Evolutionary conservation across 345 rosid species (phyloP).

Genomic region (Heritiera littoralis): DNA sequence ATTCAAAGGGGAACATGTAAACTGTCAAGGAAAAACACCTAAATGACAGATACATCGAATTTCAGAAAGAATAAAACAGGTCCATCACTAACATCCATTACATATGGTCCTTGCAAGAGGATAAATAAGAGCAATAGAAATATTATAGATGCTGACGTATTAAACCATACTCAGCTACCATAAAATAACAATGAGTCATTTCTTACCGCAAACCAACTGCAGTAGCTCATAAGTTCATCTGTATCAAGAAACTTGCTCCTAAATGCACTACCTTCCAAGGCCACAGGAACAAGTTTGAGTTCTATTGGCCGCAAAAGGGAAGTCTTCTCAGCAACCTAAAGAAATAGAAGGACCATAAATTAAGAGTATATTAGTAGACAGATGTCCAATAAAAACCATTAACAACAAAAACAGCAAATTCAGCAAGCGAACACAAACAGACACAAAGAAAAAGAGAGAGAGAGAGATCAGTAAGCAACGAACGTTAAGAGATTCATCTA

Average conservation of each 20-base stretch:
- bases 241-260: slow-evolving; percentile 86
- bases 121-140: not conserved
- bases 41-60: not conserved
- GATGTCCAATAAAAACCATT: not conserved
- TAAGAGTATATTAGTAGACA: slow-evolving; percentile 12
- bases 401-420: not conserved
- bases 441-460: not conserved
- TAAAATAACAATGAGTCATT: slow-evolving; percentile 3
- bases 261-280: slow-evolving; percentile 94
- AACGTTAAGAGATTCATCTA: not conserved
- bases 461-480: not conserved
- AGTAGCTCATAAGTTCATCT: slow-evolving; percentile 86
- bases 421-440: not conserved
- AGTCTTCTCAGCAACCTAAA: slow-evolving; percentile 94
- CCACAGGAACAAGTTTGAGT: slow-evolving; percentile 87
- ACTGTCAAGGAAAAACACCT: not conserved
- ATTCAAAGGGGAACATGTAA: not conserved
- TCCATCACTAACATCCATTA: slow-evolving; percentile 5
- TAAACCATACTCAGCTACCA: not conserved
- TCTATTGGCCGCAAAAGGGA: slow-evolving; percentile 79
- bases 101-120: slow-evolving; percentile 8
- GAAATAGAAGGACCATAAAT: slow-evolving; percentile 27
- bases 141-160: not conserved
- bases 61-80: not conserved
- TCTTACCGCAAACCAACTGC: slow-evolving; percentile 93